These are phyloP conservation scores for Sporothrix luriei DNA, from an alignment of 2,329 filamentous ascomycete genomes.

Conservation along the genomic window DNA sequence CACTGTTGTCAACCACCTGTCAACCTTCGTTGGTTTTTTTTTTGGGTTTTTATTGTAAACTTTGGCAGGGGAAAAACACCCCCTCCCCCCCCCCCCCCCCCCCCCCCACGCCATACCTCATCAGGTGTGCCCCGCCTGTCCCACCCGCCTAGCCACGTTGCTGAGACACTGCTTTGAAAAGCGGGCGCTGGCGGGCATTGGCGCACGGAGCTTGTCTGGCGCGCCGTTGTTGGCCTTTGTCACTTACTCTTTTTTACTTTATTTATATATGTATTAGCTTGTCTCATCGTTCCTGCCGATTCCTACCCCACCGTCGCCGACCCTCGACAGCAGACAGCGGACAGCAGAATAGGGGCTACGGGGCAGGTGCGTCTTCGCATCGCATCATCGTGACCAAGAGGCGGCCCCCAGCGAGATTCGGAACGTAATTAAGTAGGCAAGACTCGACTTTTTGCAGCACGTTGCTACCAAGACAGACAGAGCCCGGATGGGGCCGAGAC, in stretches of 20 bases:
- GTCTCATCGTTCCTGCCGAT: constrained; percentile 23
- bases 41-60: no score
- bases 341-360: constrained; percentile 7
- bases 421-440: no score
- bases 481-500: constrained; percentile 1
- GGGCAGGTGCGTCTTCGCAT: neutral
- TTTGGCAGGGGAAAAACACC: no score
- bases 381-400: neutral
- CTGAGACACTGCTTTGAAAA: neutral
- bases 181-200: neutral
- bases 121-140: neutral
- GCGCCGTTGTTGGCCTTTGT: neutral
- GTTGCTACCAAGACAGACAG: constrained; percentile 4
- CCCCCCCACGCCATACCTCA: neutral
- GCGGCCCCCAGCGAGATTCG: neutral
- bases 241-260: no score
- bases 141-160: constrained; percentile 22
- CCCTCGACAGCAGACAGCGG: neutral
- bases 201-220: constrained; percentile 21
- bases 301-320: constrained; percentile 4
- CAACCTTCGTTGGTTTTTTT: no score
- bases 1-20: no score
- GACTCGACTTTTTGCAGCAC: no score
- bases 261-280: neutral
- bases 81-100: no score